Evolutionary conservation across 805 yeast genomes (phyloP), one percentile per base, ranked within the genome.

Genomic region (Osmozyma mogii): DNA sequence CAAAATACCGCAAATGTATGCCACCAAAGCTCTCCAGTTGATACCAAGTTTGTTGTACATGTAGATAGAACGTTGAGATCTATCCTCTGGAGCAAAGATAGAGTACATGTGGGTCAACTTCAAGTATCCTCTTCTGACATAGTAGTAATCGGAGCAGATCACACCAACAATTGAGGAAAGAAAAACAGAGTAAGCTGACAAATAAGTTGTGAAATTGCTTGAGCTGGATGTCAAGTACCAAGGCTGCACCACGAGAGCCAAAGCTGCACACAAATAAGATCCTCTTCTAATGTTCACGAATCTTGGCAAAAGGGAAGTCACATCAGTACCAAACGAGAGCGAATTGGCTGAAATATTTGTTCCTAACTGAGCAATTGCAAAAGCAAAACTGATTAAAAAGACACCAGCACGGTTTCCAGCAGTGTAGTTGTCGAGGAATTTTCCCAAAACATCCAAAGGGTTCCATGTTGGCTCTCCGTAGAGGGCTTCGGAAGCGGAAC

Each of bases 21-120:
- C 92, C 18, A 67, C 73, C 41, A 72, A 76, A 2, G 89, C 95
- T 52, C 94, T 68, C 92, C 94, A 83, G 50, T 84, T 84, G 53
- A 73, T 44, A 22, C 95, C 95, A 27, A 61, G 56, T 17, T 46
- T 56, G 45, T 70, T 68, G 57, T 72, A 84, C 57, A 68, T 69
- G 58, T 85, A 87, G 32, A 59, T 53, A 5, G 67, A 58, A 15
- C 35, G 38, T 10, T 34, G 28, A 1, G 38, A 24, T 15, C 47
- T 46, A 29, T 52, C 43, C 34, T 56, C 65, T 5, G 66, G 65
- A 3, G 60, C 61, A 19, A 35, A 31, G n/a, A 54, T 36, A 2
- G 69, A 58, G 57, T 79, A 87, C 40, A 87, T 60, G 44, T 83
- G 88, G 33, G 66, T 64, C 21, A 84, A 54, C 31, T 68, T 61